Evolutionary conservation across 257 asterid genomes (phyloP).

Genomic region (Thymus quinquecostatus): DNA sequence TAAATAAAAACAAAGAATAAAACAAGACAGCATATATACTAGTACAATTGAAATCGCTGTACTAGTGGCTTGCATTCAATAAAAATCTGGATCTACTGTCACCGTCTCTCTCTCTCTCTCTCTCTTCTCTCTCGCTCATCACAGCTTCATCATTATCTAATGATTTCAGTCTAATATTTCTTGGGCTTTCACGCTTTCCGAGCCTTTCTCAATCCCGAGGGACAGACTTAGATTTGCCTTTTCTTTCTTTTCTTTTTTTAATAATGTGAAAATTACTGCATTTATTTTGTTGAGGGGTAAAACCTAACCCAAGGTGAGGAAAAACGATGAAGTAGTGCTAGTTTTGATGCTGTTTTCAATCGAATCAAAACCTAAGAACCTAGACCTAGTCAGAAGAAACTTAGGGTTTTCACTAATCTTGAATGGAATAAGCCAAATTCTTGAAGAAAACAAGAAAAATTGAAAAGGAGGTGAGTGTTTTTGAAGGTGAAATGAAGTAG

Average conservation of each 20-base stretch:
- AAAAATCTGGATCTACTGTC: slow-evolving; percentile 26
- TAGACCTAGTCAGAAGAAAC: neutral
- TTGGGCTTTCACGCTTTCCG: slow-evolving; percentile 36
- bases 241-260: too few relatives aligned
- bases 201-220: slow-evolving; percentile 53
- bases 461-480: too few relatives aligned
- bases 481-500: too few relatives aligned
- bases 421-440: neutral
- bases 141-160: slow-evolving; percentile 81
- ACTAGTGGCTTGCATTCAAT: slow-evolving; percentile 29
- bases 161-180: slow-evolving; percentile 42
- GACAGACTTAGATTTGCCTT: neutral
- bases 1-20: slow-evolving; percentile 48
- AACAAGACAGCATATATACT: slow-evolving; percentile 26
- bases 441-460: neutral
- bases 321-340: neutral
- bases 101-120: slow-evolving; percentile 23
- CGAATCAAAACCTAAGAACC: neutral
- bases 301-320: neutral
- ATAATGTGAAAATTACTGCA: too few relatives aligned
- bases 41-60: slow-evolving; percentile 37
- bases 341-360: neutral
- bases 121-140: slow-evolving; percentile 35
- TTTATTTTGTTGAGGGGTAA: neutral
- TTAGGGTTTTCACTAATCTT: slow-evolving; percentile 36